phyloP scores from a whole-genome alignment of 1,139 yeast species.

The Hemisphaericaspora lyxosophila region DNA sequence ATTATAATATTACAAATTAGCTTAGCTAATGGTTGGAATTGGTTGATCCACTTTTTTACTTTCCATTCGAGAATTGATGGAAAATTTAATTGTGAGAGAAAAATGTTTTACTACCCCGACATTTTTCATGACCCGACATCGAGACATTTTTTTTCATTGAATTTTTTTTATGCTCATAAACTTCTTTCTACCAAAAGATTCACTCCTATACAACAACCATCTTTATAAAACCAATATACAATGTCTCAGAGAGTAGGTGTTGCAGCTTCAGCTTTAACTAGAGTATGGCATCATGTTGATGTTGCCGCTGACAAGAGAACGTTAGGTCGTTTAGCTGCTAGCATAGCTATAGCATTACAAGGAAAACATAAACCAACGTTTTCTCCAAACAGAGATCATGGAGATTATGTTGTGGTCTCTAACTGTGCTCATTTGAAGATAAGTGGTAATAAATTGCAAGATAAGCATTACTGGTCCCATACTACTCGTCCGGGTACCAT shows the following conservation, averaged over 20 bases:
- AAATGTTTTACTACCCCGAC: no score
- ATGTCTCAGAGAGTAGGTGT: constrained; percentile 62
- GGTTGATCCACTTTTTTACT: no score
- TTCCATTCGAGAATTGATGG: neutral
- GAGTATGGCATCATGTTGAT: constrained; percentile 96
- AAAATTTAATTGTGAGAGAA: no score
- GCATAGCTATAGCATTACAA: constrained; percentile 82
- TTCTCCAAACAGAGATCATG: constrained; percentile 75
- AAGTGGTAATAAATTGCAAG: constrained; percentile 80
- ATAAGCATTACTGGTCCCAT: constrained; percentile 90
- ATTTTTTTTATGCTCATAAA: neutral
- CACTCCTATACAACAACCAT: neutral
- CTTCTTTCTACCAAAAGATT: neutral
- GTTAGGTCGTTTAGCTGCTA: constrained; percentile 87
- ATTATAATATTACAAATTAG: neutral
- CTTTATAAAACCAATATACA: neutral
- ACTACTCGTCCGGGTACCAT: constrained; percentile 88
- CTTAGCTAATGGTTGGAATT: no score
- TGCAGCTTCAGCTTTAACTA: constrained; percentile 74
- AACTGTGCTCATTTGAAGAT: constrained; percentile 79
- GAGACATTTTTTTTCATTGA: neutral
- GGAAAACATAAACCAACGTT: constrained; percentile 96
- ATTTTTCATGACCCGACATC: neutral
- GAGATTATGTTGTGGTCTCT: constrained; percentile 96
- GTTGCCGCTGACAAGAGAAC: constrained; percentile 82